Evolutionary conservation across 2,329 filamentous ascomycete species (phyloP).

Genomic region (Diaporthe australafricana): DNA sequence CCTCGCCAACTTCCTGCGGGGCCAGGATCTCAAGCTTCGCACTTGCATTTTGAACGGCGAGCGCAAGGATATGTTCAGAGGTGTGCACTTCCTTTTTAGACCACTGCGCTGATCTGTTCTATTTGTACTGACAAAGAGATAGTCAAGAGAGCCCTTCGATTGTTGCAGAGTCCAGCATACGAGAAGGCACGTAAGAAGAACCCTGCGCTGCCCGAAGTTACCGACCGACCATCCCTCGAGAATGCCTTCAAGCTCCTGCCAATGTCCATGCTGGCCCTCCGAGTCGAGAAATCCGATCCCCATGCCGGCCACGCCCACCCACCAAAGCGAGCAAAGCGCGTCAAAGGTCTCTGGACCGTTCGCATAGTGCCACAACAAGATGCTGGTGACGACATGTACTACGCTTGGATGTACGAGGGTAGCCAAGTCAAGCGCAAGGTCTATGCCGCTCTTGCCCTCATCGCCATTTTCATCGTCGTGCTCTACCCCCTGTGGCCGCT

Average conservation of each 20-base stretch:
- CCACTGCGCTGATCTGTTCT: background rate
- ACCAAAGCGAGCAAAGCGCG: constrained; percentile 82
- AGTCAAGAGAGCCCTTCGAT: constrained; percentile 97
- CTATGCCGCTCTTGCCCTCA: constrained; percentile 85
- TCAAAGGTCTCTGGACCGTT: constrained; percentile 97
- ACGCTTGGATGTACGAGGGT: constrained; percentile 96
- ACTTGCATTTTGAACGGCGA: constrained; percentile 96
- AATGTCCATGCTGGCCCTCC: constrained; percentile 91
- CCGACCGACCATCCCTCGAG: constrained; percentile 87
- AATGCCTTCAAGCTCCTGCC: constrained; percentile 96
- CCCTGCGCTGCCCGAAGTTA: constrained; percentile 87
- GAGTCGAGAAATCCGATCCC: constrained; percentile 85
- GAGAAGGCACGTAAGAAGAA: constrained; percentile 91
- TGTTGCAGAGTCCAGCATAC: constrained; percentile 89
- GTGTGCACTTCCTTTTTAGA: constrained; percentile 56
- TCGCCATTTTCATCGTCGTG: constrained; percentile 87
- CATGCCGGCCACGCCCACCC: constrained; percentile 79
- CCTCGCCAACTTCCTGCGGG: constrained; percentile 86
- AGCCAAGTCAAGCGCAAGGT: constrained; percentile 94
- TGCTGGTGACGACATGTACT: constrained; percentile 87
- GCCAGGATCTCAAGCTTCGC: constrained; percentile 87
- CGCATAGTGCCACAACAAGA: constrained; percentile 97
- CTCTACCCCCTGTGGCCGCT: constrained; percentile 98
- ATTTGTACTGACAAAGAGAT: constrained; percentile 38
- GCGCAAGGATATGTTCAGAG: constrained; percentile 98